Conservation (phyloP, 768 basidiomycete species). For the Tricholoma terreum region DNA sequence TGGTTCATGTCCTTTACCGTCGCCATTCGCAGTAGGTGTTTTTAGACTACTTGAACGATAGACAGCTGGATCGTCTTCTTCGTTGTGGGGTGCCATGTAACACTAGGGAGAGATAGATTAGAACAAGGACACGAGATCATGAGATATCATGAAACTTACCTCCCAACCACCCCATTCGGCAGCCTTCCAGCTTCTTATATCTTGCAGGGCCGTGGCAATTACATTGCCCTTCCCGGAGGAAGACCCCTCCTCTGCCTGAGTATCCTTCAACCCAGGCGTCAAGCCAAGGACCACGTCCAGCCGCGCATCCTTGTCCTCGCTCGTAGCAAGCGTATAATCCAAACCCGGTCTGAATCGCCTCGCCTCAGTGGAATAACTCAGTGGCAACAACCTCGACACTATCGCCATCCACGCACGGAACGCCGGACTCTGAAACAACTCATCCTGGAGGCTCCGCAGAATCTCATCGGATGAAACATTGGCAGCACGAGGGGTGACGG, state of each 20-base stretch:
- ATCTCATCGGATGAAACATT: constrained; percentile 54
- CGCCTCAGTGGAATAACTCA: constrained; percentile 73
- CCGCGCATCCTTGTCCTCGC: constrained; percentile 75
- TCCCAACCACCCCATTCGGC: constrained; percentile 95
- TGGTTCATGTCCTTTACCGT: not conserved
- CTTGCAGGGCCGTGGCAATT: constrained; percentile 24
- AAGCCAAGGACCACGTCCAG: constrained; percentile 85
- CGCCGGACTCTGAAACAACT: constrained; percentile 74
- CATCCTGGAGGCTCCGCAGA: constrained; percentile 67
- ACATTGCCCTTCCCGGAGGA: constrained; percentile 27
- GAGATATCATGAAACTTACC: constrained; percentile 39
- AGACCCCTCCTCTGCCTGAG: constrained; percentile 24
- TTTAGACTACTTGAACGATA: constrained; percentile 68
- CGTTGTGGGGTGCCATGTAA: constrained; percentile 93
- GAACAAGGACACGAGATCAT: constrained; percentile 4
- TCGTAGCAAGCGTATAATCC: constrained; percentile 93
- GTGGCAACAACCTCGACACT: constrained; percentile 69
- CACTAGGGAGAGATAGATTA: constrained; percentile 40
- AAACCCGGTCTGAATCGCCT: constrained; percentile 88
- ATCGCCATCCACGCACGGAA: constrained; percentile 88
- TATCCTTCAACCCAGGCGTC: constrained; percentile 59
- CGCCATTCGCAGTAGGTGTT: constrained; percentile 26
- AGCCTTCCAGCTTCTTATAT: constrained; percentile 56
- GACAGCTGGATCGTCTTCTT: constrained; percentile 93
- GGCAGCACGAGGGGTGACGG: constrained; percentile 51